Conservation (phyloP, 1,284 basidiomycete species). For the Leccinum insigne region DNA sequence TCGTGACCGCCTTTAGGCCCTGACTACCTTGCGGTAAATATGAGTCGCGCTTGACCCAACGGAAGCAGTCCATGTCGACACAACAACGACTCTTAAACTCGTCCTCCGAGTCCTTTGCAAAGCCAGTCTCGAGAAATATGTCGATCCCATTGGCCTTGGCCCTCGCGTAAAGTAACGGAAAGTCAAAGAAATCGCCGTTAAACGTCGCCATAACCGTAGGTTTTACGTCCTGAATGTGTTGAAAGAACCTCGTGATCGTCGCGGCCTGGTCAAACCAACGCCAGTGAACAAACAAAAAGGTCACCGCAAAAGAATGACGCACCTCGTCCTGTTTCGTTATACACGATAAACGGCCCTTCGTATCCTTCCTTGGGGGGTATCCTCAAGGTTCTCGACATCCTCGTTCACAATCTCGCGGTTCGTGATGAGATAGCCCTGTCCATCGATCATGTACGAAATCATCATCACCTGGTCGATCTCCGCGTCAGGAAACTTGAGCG, state of each 20-base stretch:
- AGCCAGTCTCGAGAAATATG: constrained; percentile 96
- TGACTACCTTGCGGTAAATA: constrained; percentile 99
- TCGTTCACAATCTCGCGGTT: constrained; percentile 98
- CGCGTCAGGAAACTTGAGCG: constrained; percentile 98
- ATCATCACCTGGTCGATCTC: constrained; percentile 99
- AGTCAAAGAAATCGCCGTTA: constrained; percentile 99
- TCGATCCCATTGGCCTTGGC: constrained; percentile 91
- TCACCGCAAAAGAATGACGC: background rate
- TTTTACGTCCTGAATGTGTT: constrained; percentile 89
- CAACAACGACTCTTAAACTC: constrained; percentile 96
- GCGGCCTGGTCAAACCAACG: constrained; percentile 50
- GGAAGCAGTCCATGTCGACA: constrained; percentile 99
- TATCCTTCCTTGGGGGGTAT: constrained; percentile 97
- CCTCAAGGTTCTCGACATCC: constrained; percentile 99
- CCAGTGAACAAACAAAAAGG: background rate
- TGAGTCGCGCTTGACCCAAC: constrained; percentile 99
- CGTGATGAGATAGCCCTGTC: constrained; percentile 96
- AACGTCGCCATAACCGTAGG: constrained; percentile 99
- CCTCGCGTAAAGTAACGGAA: constrained; percentile 94
- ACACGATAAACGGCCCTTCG: constrained; percentile 96
- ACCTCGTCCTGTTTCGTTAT: constrained; percentile 95
- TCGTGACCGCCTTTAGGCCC: constrained; percentile 98
- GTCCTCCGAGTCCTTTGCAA: constrained; percentile 88
- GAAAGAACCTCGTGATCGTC: constrained; percentile 87
- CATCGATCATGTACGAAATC: constrained; percentile 99